Evolutionary conservation across 306 rosid genomes (phyloP).

Genomic region (Myrica gale): DNA sequence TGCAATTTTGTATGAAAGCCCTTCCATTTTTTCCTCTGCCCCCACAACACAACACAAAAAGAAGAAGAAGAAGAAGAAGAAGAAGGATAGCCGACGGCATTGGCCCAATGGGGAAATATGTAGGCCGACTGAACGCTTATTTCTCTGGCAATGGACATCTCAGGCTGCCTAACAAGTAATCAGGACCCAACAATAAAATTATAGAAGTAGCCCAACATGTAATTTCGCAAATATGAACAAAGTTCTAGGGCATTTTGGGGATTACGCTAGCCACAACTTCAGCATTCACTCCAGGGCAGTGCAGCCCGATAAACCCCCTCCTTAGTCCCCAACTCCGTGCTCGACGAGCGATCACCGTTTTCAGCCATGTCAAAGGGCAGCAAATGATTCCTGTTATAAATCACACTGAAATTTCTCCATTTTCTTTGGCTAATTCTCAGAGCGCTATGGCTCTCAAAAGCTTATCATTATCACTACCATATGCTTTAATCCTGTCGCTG

Average conservation of each 20-base stretch:
- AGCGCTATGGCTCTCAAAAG: slow-evolving; percentile 34
- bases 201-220: neutral
- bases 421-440: slow-evolving; percentile 14
- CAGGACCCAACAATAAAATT: neutral
- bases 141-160: too few relatives aligned
- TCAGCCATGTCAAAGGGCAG: neutral
- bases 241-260: neutral
- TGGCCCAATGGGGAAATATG: neutral
- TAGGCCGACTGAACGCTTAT: too few relatives aligned
- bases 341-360: neutral
- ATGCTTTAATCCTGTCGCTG: slow-evolving; percentile 30
- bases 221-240: neutral
- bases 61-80: too few relatives aligned
- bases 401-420: neutral
- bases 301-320: neutral
- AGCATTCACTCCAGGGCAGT: neutral
- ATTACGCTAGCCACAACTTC: neutral
- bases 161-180: too few relatives aligned
- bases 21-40: too few relatives aligned
- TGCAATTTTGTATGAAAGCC: too few relatives aligned
- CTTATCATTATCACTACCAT: slow-evolving; percentile 19
- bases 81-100: too few relatives aligned
- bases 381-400: neutral
- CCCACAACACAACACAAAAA: too few relatives aligned
- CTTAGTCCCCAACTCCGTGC: neutral